A percentile compares a stretch with the other conserved stretches of the same genome.
These are phyloP conservation scores for rapeseed (Brassica napus) DNA, from an alignment of 345 rosid species.

Conservation along the genomic window Da-Ae NC_063446.1:15084501-15085000, in stretches of 20 bases:
- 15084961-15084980: not conserved
- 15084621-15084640: conserved; percentile 2
- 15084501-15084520: not conserved
- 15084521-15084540: not conserved
- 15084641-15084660: conserved; percentile 40
- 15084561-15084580: not conserved
- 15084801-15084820: not conserved
- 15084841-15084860: conserved; percentile 29
- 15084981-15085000: not conserved
- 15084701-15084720: conserved; percentile 47
- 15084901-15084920: conserved; percentile 55
- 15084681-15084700: conserved; percentile 46
- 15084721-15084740: conserved; percentile 45
- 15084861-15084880: conserved; percentile 46
- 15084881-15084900: conserved; percentile 48
- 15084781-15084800: not conserved
- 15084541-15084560: not conserved
- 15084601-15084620: not conserved
- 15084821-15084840: not conserved
- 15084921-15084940: conserved; percentile 45
- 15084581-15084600: not conserved
- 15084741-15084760: conserved; percentile 49
- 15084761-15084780: conserved; percentile 11
- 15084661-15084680: conserved; percentile 50
- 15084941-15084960: conserved; percentile 46